Evolutionary conservation across 768 basidiomycete genomes (phyloP).

Genomic region (Mycena venus): DNA sequence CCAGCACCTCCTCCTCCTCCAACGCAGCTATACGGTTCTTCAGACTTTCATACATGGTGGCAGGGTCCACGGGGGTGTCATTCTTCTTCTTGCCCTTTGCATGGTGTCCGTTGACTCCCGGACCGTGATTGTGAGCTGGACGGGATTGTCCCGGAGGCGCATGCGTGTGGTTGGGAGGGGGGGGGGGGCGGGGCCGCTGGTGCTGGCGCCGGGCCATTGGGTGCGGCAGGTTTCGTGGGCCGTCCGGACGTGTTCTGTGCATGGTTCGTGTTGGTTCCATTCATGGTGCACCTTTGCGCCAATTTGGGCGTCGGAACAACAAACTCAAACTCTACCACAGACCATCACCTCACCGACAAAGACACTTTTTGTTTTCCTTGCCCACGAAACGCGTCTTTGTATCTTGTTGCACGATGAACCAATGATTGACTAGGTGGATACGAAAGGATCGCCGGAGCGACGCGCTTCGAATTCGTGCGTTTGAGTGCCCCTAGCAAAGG

Average conservation of each 20-base stretch:
- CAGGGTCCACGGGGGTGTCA: constrained; percentile 82
- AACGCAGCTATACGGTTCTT: constrained; percentile 91
- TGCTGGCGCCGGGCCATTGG: constrained; percentile 71
- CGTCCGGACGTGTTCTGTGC: constrained; percentile 54
- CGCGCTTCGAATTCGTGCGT: constrained; percentile 1
- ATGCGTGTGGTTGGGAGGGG: constrained; percentile 60
- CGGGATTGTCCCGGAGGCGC: constrained; percentile 44
- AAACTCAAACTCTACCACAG: constrained; percentile 1
- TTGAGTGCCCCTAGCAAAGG: no score
- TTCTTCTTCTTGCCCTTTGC: constrained; percentile 81
- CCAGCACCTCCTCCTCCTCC: constrained; percentile 88
- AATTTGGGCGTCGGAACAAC: constrained; percentile 13
- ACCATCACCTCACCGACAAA: background rate
- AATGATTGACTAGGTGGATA: background rate
- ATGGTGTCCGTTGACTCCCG: constrained; percentile 59
- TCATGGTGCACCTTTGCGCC: constrained; percentile 54
- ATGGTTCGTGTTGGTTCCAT: constrained; percentile 56
- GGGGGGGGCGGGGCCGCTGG: constrained; percentile 71
- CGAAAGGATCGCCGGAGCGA: background rate
- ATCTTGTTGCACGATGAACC: background rate
- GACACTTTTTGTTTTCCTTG: background rate
- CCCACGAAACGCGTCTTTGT: background rate
- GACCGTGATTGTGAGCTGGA: constrained; percentile 47
- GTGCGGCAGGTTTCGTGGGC: constrained; percentile 62
- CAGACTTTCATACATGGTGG: constrained; percentile 88